These are phyloP conservation scores for Fusarium secorum DNA, from an alignment of 2,329 filamentous ascomycete genomes.

Conservation along the genomic window DNA sequence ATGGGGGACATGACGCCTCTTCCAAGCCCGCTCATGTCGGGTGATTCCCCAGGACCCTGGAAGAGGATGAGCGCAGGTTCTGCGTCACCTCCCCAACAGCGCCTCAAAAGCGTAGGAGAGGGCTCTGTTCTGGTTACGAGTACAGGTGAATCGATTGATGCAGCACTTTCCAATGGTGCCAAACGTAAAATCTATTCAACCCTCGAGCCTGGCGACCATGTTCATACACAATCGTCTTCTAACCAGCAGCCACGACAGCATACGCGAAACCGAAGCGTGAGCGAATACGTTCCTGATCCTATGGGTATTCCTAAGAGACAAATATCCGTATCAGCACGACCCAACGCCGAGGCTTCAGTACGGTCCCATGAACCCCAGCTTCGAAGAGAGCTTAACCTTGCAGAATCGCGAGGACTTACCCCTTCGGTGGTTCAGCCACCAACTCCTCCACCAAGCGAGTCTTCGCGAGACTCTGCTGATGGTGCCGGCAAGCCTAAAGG, in stretches of 20 bases:
- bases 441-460: slow-evolving; percentile 85
- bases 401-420: slow-evolving; percentile 77
- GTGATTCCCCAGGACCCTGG: slow-evolving; percentile 73
- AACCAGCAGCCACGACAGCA: slow-evolving; percentile 52
- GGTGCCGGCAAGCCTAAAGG: slow-evolving; percentile 53
- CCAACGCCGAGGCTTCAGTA: slow-evolving; percentile 46
- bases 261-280: slow-evolving; percentile 81
- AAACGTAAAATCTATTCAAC: slow-evolving; percentile 64
- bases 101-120: slow-evolving; percentile 43
- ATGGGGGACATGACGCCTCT: slow-evolving; percentile 82
- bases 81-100: slow-evolving; percentile 50
- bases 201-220: slow-evolving; percentile 44
- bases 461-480: slow-evolving; percentile 56
- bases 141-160: slow-evolving; percentile 61
- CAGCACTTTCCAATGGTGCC: slow-evolving; percentile 59
- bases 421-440: slow-evolving; percentile 68
- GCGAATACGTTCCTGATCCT: slow-evolving; percentile 83
- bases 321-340: slow-evolving; percentile 73
- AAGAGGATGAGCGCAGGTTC: slow-evolving; percentile 60
- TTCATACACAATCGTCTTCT: slow-evolving; percentile 48
- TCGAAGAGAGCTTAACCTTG: slow-evolving; percentile 82
- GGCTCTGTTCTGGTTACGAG: slow-evolving; percentile 57
- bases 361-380: slow-evolving; percentile 57
- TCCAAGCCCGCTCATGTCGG: slow-evolving; percentile 74
- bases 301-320: slow-evolving; percentile 74